Evolutionary conservation across 2,329 filamentous ascomycete genomes (phyloP).

Genomic region (Dactylellina parvicollis): DNA sequence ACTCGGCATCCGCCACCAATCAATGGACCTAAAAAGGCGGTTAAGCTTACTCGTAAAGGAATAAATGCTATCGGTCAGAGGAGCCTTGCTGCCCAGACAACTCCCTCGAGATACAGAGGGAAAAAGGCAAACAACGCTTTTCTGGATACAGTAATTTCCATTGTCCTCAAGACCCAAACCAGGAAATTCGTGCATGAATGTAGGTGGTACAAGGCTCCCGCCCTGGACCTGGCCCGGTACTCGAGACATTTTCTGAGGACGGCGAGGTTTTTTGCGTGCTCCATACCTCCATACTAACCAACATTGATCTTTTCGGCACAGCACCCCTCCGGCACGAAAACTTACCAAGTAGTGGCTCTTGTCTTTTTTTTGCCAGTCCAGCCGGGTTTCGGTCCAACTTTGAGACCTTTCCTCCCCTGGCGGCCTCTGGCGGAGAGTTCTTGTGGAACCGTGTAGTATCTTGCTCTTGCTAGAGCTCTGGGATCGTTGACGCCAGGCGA

Average conservation of each 20-base stretch:
- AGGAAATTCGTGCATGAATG: constrained; percentile 5
- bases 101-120: too few species aligned
- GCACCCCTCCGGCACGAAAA: constrained; percentile 1
- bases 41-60: not conserved
- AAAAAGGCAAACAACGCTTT: constrained; percentile 25
- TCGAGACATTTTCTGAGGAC: constrained; percentile 8
- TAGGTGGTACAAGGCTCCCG: constrained; percentile 24
- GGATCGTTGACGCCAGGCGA: constrained; percentile 1
- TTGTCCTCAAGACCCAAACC: constrained; percentile 10
- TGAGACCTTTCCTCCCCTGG: constrained; percentile 7
- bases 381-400: constrained; percentile 8
- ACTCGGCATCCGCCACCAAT: constrained; percentile 9
- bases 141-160: not conserved
- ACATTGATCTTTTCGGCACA: constrained; percentile 5
- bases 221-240: not conserved
- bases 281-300: too few species aligned
- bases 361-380: constrained; percentile 13
- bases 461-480: not conserved
- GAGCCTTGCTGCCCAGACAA: too few species aligned
- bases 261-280: constrained; percentile 9
- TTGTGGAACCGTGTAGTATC: not conserved
- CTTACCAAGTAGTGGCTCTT: constrained; percentile 12
- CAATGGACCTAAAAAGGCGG: not conserved
- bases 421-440: constrained; percentile 17
- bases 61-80: not conserved